Conservation (phyloP, 1,284 basidiomycete species). For the Neolentinus lepideus region DNA sequence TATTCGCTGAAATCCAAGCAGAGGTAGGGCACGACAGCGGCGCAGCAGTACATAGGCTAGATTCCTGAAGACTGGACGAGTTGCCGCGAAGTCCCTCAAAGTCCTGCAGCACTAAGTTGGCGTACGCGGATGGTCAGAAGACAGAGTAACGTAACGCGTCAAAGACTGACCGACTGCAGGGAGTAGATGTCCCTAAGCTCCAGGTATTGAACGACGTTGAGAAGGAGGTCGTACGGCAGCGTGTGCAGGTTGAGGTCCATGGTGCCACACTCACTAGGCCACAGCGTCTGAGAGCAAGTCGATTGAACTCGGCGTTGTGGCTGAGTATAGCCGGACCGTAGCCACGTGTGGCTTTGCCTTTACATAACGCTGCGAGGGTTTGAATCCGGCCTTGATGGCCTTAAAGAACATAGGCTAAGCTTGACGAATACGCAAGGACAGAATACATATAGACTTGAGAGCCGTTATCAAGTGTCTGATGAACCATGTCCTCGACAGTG, state of each 20-base stretch:
- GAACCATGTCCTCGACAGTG: too few species aligned
- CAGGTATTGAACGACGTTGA: conserved; percentile 56
- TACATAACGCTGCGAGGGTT: too few species aligned
- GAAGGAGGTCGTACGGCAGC: conserved; percentile 62
- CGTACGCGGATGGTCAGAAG: neutral
- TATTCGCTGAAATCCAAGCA: conserved; percentile 60
- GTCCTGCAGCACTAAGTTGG: conserved; percentile 47
- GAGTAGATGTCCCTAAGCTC: conserved; percentile 49
- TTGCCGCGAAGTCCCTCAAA: conserved; percentile 49
- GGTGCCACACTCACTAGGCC: too few species aligned
- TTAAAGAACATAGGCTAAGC: too few species aligned
- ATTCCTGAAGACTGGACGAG: conserved; percentile 57
- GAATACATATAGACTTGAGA: too few species aligned
- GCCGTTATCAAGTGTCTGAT: too few species aligned
- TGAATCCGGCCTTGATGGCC: too few species aligned
- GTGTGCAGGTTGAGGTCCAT: conserved; percentile 25
- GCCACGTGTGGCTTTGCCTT: too few species aligned
- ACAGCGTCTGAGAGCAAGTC: neutral
- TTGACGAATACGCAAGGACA: too few species aligned
- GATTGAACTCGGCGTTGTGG: too few species aligned
- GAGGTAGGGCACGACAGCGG: conserved; percentile 57
- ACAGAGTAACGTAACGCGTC: neutral
- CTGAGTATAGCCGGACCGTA: too few species aligned
- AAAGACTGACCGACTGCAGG: conserved; percentile 46
- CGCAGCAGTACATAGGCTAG: conserved; percentile 52